Evolutionary conservation across 495 filamentous ascomycete species (phyloP).

Genomic region (Hypoxylon crocopeplum): DNA sequence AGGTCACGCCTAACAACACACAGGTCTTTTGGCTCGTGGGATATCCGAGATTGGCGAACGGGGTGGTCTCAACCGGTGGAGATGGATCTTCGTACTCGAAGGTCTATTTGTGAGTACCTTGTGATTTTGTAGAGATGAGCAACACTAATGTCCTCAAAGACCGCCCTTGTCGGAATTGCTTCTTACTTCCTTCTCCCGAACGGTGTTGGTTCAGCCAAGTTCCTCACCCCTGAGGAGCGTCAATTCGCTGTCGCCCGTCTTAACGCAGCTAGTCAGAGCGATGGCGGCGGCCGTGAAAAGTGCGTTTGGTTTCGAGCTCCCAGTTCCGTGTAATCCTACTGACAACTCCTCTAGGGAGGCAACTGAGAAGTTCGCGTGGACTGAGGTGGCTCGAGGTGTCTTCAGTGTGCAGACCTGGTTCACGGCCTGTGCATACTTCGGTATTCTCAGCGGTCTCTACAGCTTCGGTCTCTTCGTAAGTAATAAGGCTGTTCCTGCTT

Average conservation of each 20-base stretch:
- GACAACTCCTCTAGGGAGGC: constrained; percentile 29
- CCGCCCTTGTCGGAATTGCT: constrained; percentile 60
- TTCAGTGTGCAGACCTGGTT: constrained; percentile 65
- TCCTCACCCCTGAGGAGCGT: constrained; percentile 56
- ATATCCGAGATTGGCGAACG: constrained; percentile 48
- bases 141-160: constrained; percentile 33
- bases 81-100: constrained; percentile 62
- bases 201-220: constrained; percentile 60
- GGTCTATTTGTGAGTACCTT: constrained; percentile 53
- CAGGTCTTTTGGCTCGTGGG: constrained; percentile 55
- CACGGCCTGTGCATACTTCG: constrained; percentile 54
- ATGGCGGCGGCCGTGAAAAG: constrained; percentile 41
- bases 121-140: background rate
- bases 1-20: background rate
- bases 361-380: constrained; percentile 67
- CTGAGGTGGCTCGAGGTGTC: constrained; percentile 66
- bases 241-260: constrained; percentile 50
- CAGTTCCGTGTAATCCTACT: constrained; percentile 12
- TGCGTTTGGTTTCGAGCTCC: constrained; percentile 6
- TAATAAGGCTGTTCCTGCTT: background rate
- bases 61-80: constrained; percentile 52
- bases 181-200: constrained; percentile 66
- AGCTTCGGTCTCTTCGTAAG: constrained; percentile 62
- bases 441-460: constrained; percentile 53
- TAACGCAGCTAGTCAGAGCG: constrained; percentile 35